Conservation (phyloP, 2,329 filamentous ascomycete species). For the Leptographium wingfieldii region DNA sequence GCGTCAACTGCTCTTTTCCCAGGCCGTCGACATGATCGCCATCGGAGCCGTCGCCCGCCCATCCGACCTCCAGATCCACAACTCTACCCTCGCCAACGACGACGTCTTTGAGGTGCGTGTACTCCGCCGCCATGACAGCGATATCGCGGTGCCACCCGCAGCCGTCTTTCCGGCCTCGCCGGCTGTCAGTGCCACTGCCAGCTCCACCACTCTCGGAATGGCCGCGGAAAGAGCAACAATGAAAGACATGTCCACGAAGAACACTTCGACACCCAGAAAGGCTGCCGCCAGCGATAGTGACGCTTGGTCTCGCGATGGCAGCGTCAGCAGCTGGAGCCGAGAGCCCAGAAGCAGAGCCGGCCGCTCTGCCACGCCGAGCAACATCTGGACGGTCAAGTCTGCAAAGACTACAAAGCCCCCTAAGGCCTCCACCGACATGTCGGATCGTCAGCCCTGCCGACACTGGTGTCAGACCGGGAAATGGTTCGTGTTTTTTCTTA, state of each 20-base stretch:
- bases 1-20: slow-evolving; percentile 24
- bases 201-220: not conserved
- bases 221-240: not conserved
- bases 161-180: not conserved
- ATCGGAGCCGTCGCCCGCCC: slow-evolving; percentile 14
- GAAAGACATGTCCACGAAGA: not conserved
- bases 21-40: slow-evolving; percentile 26
- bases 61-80: not conserved
- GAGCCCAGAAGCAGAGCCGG: not conserved
- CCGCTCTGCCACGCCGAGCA: not conserved
- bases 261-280: not conserved
- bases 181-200: not conserved
- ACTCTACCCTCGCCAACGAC: not conserved
- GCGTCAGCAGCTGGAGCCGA: not conserved
- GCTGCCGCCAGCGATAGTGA: not conserved
- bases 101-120: not conserved
- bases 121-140: not conserved
- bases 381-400: not conserved
- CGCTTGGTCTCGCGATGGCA: not conserved
- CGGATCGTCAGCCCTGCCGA: slow-evolving; percentile 20
- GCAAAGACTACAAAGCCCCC: not conserved
- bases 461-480: slow-evolving; percentile 36
- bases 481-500: slow-evolving; percentile 15
- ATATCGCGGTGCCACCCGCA: not conserved
- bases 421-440: not conserved